Conservation (phyloP, 345 rosid genomes). For the Boechera divaricarpa region DNA sequence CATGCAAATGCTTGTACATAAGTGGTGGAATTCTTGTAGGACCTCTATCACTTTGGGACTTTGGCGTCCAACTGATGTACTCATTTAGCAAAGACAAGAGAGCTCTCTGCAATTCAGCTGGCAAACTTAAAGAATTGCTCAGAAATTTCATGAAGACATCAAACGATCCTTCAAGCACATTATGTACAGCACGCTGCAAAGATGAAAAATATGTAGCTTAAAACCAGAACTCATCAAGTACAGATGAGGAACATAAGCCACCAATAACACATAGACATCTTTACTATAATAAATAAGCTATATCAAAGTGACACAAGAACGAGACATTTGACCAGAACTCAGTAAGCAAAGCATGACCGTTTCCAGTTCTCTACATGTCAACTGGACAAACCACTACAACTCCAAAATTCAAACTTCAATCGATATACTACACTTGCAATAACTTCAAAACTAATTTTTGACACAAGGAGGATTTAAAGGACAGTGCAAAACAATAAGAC, state of each 20-base stretch:
- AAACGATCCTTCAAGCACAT: constrained; percentile 80
- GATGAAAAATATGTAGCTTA: constrained; percentile 36
- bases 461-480: not conserved
- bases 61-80: constrained; percentile 59
- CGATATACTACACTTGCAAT: not conserved
- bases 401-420: constrained; percentile 13
- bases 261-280: constrained; percentile 14
- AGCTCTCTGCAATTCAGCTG: constrained; percentile 62
- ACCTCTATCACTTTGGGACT: constrained; percentile 46
- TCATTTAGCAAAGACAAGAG: constrained; percentile 70
- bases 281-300: constrained; percentile 3
- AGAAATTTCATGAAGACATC: constrained; percentile 75
- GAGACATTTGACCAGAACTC: not conserved
- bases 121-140: constrained; percentile 57
- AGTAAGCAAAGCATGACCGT: not conserved
- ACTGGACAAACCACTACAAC: constrained; percentile 31
- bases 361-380: constrained; percentile 11
- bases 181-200: constrained; percentile 70
- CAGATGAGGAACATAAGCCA: constrained; percentile 15
- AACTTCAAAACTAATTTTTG: constrained; percentile 22
- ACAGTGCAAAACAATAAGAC: constrained; percentile 24
- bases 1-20: constrained; percentile 80
- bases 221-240: constrained; percentile 11
- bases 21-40: constrained; percentile 58
- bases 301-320: not conserved